Percentiles rank a stretch among this genome's conserved stretches.
Evolutionary conservation across 2,329 filamentous ascomycete genomes (phyloP).

Genomic region (Phaeophleospora eucalypticola): DNA sequence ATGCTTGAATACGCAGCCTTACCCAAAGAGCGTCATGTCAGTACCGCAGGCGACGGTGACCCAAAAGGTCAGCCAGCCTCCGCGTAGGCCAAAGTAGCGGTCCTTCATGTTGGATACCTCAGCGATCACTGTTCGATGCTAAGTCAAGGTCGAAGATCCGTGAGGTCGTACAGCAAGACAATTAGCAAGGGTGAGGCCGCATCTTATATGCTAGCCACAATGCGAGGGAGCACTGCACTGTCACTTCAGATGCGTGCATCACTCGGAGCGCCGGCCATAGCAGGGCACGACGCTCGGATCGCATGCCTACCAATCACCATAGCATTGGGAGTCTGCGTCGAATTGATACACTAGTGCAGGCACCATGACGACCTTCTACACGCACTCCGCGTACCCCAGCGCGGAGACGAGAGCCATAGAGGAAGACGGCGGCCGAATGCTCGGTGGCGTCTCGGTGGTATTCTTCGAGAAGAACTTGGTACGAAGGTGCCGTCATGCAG

Average conservation of each 20-base stretch:
- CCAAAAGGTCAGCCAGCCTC: constrained; percentile 56
- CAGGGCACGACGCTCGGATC: no score
- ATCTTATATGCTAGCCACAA: no score
- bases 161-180: no score
- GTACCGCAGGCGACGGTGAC: constrained; percentile 22
- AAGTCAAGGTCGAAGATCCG: no score
- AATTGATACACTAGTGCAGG: neutral
- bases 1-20: no score
- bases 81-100: constrained; percentile 53
- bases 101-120: constrained; percentile 23
- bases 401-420: constrained; percentile 12
- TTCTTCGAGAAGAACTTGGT: constrained; percentile 1
- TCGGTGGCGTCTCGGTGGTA: constrained; percentile 21
- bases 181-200: no score
- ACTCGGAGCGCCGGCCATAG: no score
- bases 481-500: no score
- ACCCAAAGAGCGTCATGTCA: constrained; percentile 44
- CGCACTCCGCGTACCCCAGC: constrained; percentile 9
- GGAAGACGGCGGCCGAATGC: constrained; percentile 9
- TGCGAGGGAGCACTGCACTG: no score
- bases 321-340: neutral
- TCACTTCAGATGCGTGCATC: no score
- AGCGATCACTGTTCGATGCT: neutral
- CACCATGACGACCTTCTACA: constrained; percentile 5
- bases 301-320: neutral